phyloP scores from a whole-genome alignment of 768 basidiomycete genomes.

The Boletellus sp. region DNA sequence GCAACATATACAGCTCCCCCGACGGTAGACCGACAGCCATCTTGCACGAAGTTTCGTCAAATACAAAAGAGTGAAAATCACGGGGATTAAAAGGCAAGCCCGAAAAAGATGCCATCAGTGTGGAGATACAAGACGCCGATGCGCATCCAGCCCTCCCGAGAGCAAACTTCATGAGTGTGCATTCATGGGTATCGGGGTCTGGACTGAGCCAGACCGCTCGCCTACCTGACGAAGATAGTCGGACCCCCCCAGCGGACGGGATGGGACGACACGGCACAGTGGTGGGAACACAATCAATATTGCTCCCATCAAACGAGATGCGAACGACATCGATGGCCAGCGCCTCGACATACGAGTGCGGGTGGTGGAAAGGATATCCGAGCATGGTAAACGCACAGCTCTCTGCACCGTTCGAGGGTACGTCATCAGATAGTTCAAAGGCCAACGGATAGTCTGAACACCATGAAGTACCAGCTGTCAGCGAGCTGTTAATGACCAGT shows the following conservation, averaged over 20 bases:
- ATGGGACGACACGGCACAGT: conserved; percentile 9
- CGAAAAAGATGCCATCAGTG: conserved; percentile 44
- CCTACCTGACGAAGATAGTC: conserved; percentile 16
- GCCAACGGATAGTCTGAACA: background rate
- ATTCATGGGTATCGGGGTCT: conserved; percentile 32
- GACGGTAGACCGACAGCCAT: conserved; percentile 50
- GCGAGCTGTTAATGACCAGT: conserved; percentile 1
- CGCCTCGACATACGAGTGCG: background rate
- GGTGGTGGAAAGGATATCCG: background rate
- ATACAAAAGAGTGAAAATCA: conserved; percentile 44
- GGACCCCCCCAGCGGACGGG: conserved; percentile 13
- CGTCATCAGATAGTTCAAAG: conserved; percentile 17
- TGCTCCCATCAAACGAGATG: conserved; percentile 13
- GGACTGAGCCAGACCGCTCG: conserved; percentile 18
- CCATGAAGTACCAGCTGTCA: conserved; percentile 16
- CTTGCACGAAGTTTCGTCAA: conserved; percentile 54
- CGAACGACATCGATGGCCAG: conserved; percentile 4
- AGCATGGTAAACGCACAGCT: conserved; percentile 14
- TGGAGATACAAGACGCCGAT: conserved; percentile 10
- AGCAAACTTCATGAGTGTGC: conserved; percentile 50
- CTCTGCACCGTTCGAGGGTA: background rate
- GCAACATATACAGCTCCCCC: conserved; percentile 50
- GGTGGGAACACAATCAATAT: background rate
- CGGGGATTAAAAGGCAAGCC: conserved; percentile 50
- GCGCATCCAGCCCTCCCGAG: conserved; percentile 19